Evolutionary conservation across 441 rosid species (phyloP).

Genomic region (Lepidium campestre): DNA sequence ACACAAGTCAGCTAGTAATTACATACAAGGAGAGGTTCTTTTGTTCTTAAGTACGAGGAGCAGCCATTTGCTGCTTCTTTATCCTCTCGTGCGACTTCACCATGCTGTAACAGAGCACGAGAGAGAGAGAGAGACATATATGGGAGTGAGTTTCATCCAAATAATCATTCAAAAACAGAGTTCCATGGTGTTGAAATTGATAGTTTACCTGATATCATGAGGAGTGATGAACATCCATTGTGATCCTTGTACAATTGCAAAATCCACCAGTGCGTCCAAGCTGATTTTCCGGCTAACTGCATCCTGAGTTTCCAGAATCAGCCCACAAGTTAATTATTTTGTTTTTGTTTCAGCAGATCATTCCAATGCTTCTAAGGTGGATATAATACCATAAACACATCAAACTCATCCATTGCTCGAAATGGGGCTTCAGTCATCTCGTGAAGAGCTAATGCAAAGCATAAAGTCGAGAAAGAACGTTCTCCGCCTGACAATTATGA

Average conservation of each 20-base stretch:
- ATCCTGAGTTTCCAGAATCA: conserved; percentile 55
- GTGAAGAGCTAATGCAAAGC: conserved; percentile 93
- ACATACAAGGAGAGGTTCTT: not conserved
- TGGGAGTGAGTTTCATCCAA: not conserved
- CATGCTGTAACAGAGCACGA: conserved; percentile 43
- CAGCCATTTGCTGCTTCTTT: conserved; percentile 95
- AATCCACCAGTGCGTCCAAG: conserved; percentile 80
- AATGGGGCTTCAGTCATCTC: conserved; percentile 92
- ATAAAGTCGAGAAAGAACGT: conserved; percentile 95
- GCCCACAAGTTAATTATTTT: no score
- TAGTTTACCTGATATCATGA: conserved; percentile 78
- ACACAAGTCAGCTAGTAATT: no score
- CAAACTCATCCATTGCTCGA: conserved; percentile 99
- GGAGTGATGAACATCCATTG: conserved; percentile 99
- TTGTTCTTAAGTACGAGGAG: conserved; percentile 64
- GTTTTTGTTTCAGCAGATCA: not conserved
- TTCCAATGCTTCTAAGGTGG: not conserved
- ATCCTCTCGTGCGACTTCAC: conserved; percentile 65
- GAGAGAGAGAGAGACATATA: not conserved
- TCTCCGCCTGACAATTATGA: conserved; percentile 66
- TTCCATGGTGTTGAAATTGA: conserved; percentile 2
- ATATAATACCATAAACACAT: conserved; percentile 82
- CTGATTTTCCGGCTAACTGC: conserved; percentile 95
- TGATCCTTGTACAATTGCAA: conserved; percentile 76
- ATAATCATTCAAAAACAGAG: conserved; percentile 3